phyloP scores from a whole-genome alignment of 164 flowering plant species.

The Stephania japonica region DNA sequence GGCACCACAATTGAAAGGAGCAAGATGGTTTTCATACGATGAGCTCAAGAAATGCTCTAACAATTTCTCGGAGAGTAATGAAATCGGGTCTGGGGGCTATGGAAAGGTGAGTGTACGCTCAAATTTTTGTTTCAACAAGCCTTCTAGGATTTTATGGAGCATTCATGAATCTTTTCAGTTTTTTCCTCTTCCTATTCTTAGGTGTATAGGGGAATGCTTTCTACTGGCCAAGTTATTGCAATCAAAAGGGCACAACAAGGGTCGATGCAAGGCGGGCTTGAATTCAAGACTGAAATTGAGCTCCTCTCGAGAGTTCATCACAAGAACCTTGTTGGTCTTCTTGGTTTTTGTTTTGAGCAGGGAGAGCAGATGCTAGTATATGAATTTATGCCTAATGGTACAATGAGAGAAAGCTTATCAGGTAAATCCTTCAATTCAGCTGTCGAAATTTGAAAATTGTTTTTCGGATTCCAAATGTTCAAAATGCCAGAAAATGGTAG shows the following conservation, averaged over 20 bases:
- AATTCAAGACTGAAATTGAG: conserved; percentile 74
- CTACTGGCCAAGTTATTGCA: conserved; percentile 47
- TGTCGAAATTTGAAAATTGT: not conserved
- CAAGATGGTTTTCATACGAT: conserved; percentile 72
- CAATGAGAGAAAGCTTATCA: conserved; percentile 51
- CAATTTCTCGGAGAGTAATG: conserved; percentile 51
- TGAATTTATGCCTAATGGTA: conserved; percentile 61
- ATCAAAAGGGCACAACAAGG: conserved; percentile 77
- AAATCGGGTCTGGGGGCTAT: conserved; percentile 71
- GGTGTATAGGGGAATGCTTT: conserved; percentile 60
- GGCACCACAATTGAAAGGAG: conserved; percentile 73
- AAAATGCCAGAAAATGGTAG: no score
- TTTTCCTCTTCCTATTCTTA: conserved; percentile 10
- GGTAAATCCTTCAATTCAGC: conserved; percentile 25
- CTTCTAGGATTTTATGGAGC: not conserved
- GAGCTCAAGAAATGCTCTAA: conserved; percentile 63
- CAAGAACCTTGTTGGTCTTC: conserved; percentile 63
- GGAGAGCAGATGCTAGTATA: conserved; percentile 79
- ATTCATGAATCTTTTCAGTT: not conserved
- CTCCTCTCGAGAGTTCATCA: conserved; percentile 75
- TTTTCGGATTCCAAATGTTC: no score
- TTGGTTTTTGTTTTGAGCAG: conserved; percentile 73
- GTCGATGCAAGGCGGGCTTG: conserved; percentile 71
- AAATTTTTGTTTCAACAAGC: not conserved
- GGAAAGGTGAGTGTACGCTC: conserved; percentile 45